phyloP scores from a whole-genome alignment of 768 basidiomycete species.

The Podaxis rugospora region DNA sequence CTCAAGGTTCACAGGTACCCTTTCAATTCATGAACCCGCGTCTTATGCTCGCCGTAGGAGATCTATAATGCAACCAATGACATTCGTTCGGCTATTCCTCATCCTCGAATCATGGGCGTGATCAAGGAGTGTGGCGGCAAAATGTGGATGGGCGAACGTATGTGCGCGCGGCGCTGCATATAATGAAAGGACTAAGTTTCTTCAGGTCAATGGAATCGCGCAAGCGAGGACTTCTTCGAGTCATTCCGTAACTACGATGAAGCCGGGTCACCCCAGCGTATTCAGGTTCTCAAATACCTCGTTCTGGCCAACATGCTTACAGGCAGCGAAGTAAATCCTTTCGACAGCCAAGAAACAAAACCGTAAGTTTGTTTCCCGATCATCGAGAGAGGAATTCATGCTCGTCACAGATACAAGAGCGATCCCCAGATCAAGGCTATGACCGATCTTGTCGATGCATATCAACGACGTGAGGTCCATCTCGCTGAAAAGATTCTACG shows the following conservation, averaged over 20 bases:
- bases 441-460: conserved; percentile 96
- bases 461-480: conserved; percentile 94
- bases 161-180: not conserved
- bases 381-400: not conserved
- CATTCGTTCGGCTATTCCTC: conserved; percentile 94
- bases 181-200: not conserved
- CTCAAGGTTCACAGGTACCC: conserved; percentile 58
- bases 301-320: conserved; percentile 98
- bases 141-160: conserved; percentile 99
- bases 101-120: conserved; percentile 97
- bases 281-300: conserved; percentile 97
- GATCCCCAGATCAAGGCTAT: conserved; percentile 97
- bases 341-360: conserved; percentile 99
- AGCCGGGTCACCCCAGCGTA: conserved; percentile 92
- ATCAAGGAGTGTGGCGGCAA: conserved; percentile 99
- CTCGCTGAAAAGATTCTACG: conserved; percentile 94
- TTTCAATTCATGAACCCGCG: not conserved
- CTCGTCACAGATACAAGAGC: conserved; percentile 71
- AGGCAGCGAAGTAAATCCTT: conserved; percentile 97
- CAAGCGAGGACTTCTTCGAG: conserved; percentile 98
- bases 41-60: conserved; percentile 49
- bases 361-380: conserved; percentile 58
- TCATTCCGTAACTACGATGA: conserved; percentile 99
- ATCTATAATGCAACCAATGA: conserved; percentile 94
- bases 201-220: conserved; percentile 93